Base-by-base conservation (phyloP, 192 early-diverging fungal genomes). In the Entomortierella lignicola region DNA sequence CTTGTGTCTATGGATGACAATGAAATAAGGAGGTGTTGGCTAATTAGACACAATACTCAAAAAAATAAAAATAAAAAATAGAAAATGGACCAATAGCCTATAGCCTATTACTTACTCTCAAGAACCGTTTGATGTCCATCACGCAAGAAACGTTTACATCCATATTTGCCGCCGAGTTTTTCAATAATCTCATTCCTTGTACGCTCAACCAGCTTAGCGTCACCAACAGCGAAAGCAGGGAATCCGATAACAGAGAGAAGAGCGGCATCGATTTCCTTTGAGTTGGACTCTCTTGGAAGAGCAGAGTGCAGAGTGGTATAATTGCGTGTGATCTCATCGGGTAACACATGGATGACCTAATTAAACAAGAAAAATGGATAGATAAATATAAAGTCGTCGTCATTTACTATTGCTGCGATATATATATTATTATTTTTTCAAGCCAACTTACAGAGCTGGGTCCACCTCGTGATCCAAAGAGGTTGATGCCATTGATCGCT, bases 251-350 rank as follows among this genome's bases (percentile, higher is more conserved):
- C 93, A 10, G 92, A 87, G 18, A 96, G 80, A 18, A 96, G 66
- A 5, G 94, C 94, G 4, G 92, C 92, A 64, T 96, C 94, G 48
- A 94, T 88, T 83, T 94, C 94, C 75, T 96, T 96, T 18, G 91
- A 93, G 59, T 90, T 89, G 47, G 92, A 94, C 84, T 96, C 94
- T 74, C 94, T 82, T 18, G 94, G 94, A 1, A 96, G 84, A 25
- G 91, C 86, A 29, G 90, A 91, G 51, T 89, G 88, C 11, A 96
- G 82, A 5, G 94, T 96, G 8, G 89, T 93, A 72, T 88, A 88
- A 73, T 95, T 95, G 55, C 94, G 85, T 1, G 93, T 91, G 65
- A 94, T 85, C 66, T 96, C 94, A 75, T 96, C 94, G 6, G 91
- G 91, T n/a, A 95, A 74, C 4, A 91, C 92, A 71, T 94, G 92